Conservation (phyloP, 2,329 filamentous ascomycete species). For the Scorias spongiosa region DNA sequence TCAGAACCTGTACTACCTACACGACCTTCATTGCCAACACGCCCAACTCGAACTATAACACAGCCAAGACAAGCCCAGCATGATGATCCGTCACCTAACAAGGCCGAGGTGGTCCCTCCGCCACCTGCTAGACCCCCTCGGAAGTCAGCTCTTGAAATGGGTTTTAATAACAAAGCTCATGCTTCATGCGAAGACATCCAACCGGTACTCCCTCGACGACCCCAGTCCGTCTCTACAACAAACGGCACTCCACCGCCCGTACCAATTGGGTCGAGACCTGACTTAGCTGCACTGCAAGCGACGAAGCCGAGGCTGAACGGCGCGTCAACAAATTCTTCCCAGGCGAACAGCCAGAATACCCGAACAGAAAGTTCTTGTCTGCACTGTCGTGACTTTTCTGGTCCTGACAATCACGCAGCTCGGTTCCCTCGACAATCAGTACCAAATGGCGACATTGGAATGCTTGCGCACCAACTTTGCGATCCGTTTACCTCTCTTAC, state of each 20-base stretch:
- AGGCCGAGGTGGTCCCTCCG: conserved; percentile 5
- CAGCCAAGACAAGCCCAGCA: background rate
- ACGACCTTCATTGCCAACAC: conserved; percentile 6
- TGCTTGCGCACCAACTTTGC: conserved; percentile 66
- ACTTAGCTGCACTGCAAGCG: conserved; percentile 40
- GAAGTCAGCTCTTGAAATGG: conserved; percentile 14
- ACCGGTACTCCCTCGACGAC: conserved; percentile 2
- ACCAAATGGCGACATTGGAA: conserved; percentile 50
- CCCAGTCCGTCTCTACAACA: conserved; percentile 3
- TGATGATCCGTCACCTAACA: background rate
- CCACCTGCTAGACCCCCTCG: conserved; percentile 3
- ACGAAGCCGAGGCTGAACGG: conserved; percentile 29
- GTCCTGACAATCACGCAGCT: conserved; percentile 61
- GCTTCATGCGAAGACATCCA: background rate
- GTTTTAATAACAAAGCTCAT: conserved; percentile 10
- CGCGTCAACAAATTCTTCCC: conserved; percentile 8
- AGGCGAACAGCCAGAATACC: too few species aligned
- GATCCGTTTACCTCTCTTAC: conserved; percentile 71
- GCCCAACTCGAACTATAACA: conserved; percentile 4
- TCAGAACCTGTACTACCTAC: conserved; percentile 1
- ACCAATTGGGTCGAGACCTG: conserved; percentile 40
- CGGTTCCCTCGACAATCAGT: conserved; percentile 59
- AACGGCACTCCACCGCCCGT: conserved; percentile 32
- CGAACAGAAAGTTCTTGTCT: conserved; percentile 43
- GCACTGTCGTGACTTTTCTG: conserved; percentile 75